A percentile compares a stretch with the other conserved stretches of the same genome.
phyloP scores from a whole-genome alignment of 2,329 filamentous ascomycete species.

The Pezicula radicicola region DNA sequence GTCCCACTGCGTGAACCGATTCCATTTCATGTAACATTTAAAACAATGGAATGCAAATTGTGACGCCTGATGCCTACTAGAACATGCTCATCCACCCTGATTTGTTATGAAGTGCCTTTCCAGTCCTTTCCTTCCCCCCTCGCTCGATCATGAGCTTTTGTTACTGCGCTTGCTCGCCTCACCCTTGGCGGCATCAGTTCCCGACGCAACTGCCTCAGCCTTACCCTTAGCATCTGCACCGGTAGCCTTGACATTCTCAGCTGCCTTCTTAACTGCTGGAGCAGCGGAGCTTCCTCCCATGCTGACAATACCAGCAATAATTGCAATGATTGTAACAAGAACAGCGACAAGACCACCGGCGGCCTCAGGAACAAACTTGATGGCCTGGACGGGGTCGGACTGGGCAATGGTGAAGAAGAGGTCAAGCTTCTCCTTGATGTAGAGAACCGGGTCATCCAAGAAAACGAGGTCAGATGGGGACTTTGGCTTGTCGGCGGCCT shows the following conservation, averaged over 20 bases:
- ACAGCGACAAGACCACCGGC: constrained; percentile 75
- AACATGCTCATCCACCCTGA: constrained; percentile 3
- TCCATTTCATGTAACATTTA: no score
- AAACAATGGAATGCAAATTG: no score
- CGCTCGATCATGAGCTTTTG: constrained; percentile 23
- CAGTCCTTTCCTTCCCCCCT: background rate
- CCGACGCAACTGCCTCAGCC: constrained; percentile 56
- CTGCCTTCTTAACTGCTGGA: constrained; percentile 71
- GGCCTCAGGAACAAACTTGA: constrained; percentile 88
- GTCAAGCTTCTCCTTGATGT: constrained; percentile 88
- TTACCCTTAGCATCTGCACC: constrained; percentile 75
- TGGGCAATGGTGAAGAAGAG: constrained; percentile 83
- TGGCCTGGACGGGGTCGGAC: constrained; percentile 75
- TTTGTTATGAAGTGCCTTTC: background rate
- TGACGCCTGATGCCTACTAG: background rate
- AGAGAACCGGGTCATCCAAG: constrained; percentile 83
- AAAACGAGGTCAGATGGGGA: constrained; percentile 79
- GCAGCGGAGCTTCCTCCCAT: constrained; percentile 65
- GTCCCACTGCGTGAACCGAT: background rate
- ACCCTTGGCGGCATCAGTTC: constrained; percentile 71
- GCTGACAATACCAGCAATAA: constrained; percentile 66
- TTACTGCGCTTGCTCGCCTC: constrained; percentile 28
- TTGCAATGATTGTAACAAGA: constrained; percentile 64
- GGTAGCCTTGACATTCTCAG: constrained; percentile 63
- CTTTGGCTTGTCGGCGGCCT: constrained; percentile 57